Conservation (phyloP, 2,329 filamentous ascomycete genomes). For the Microdochium bolleyi region DNA sequence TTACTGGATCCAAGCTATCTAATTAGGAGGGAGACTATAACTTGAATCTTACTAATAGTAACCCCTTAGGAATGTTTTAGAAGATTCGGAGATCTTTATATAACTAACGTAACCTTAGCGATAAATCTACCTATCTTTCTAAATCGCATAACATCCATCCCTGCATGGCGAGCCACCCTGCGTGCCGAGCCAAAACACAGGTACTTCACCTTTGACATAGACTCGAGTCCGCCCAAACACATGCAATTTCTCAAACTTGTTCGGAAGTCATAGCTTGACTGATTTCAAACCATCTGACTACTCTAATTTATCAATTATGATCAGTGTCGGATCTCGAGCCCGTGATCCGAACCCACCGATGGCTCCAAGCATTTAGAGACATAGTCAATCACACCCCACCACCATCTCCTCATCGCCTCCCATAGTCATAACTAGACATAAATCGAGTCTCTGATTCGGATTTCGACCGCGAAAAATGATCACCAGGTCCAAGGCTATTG, state of each 20-base stretch:
- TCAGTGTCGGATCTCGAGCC: background rate
- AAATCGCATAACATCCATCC: background rate
- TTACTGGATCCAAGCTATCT: no score
- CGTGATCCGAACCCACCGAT: background rate
- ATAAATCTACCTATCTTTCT: no score
- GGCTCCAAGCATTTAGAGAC: background rate
- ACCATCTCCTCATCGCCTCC: background rate
- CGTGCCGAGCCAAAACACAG: background rate
- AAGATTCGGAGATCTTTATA: no score
- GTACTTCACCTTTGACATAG: no score
- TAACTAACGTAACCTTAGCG: no score
- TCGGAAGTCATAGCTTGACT: background rate
- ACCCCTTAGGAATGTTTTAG: no score
- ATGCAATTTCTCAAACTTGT: background rate
- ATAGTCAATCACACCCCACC: background rate
- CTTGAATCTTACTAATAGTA: no score
- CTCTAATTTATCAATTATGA: background rate
- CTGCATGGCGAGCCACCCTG: background rate
- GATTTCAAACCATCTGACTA: background rate
- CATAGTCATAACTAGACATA: background rate
- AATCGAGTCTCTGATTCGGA: background rate
- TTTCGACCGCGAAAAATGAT: background rate
- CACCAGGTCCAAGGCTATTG: background rate
- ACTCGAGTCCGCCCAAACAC: background rate
- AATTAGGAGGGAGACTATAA: no score